phyloP scores from a whole-genome alignment of 768 basidiomycete genomes.

The Tricholoma furcatifolium region DNA sequence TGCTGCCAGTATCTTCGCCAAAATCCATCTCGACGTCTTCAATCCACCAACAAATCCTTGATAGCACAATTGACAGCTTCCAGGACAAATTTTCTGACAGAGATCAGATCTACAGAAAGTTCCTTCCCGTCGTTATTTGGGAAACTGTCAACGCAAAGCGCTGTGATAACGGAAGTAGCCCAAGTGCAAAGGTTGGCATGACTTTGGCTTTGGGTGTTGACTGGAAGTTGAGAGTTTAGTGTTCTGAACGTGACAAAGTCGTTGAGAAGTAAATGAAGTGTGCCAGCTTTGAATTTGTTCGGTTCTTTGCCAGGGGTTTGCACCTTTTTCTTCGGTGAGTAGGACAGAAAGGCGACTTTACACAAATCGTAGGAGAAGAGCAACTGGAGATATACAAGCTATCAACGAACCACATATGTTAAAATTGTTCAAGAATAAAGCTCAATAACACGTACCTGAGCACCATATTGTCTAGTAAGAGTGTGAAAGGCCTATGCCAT shows the following conservation, averaged over 20 bases:
- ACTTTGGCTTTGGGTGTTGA: constrained; percentile 51
- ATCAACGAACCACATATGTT: neutral
- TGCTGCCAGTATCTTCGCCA: constrained; percentile 79
- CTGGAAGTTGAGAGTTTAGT: constrained; percentile 63
- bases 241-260: constrained; percentile 81
- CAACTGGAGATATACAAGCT: constrained; percentile 88
- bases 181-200: constrained; percentile 71
- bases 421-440: neutral
- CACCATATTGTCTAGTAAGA: constrained; percentile 34
- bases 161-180: constrained; percentile 88
- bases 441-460: constrained; percentile 51
- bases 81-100: constrained; percentile 89
- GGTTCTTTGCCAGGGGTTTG: constrained; percentile 65
- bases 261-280: constrained; percentile 78
- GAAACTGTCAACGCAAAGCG: constrained; percentile 87
- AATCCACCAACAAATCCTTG: constrained; percentile 82
- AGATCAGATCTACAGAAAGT: constrained; percentile 71
- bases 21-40: constrained; percentile 89
- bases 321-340: constrained; percentile 62
- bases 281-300: constrained; percentile 58
- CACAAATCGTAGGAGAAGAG: constrained; percentile 91
- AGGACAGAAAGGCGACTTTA: constrained; percentile 86
- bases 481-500: constrained; percentile 78
- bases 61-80: constrained; percentile 86
- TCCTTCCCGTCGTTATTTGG: constrained; percentile 71